A percentile compares a stretch with the other conserved stretches of the same genome.
phyloP scores from a whole-genome alignment of 2,329 filamentous ascomycete species.

The Verticillium longisporum region DNA sequence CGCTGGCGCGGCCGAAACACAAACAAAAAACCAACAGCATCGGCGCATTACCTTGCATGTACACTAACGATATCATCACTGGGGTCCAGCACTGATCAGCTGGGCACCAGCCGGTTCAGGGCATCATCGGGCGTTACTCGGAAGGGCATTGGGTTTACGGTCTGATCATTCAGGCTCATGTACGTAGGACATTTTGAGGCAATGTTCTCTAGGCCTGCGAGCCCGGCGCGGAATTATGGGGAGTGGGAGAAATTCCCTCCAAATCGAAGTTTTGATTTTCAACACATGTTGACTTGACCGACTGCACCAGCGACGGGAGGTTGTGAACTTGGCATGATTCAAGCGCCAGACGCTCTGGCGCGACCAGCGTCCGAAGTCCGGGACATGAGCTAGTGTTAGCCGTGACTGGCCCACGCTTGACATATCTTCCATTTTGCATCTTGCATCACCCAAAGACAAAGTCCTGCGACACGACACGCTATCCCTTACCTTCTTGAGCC shows the following conservation, averaged over 20 bases:
- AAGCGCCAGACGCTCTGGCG: too few species aligned
- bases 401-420: too few species aligned
- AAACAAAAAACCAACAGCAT: not conserved
- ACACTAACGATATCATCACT: constrained; percentile 1
- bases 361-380: too few species aligned
- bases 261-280: not conserved
- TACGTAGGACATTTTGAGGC: not conserved
- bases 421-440: too few species aligned
- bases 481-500: too few species aligned
- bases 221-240: not conserved
- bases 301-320: too few species aligned
- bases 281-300: not conserved
- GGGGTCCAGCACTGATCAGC: not conserved
- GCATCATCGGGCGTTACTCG: constrained; percentile 1
- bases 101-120: not conserved
- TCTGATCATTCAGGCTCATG: not conserved
- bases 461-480: too few species aligned
- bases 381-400: too few species aligned
- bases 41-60: not conserved
- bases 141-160: not conserved
- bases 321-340: too few species aligned
- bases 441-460: too few species aligned
- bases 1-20: not conserved
- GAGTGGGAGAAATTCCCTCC: not conserved
- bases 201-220: not conserved